These are phyloP conservation scores for Porodaedalea pini DNA, from an alignment of 1,284 basidiomycete species.

Conservation along the genomic window DNA sequence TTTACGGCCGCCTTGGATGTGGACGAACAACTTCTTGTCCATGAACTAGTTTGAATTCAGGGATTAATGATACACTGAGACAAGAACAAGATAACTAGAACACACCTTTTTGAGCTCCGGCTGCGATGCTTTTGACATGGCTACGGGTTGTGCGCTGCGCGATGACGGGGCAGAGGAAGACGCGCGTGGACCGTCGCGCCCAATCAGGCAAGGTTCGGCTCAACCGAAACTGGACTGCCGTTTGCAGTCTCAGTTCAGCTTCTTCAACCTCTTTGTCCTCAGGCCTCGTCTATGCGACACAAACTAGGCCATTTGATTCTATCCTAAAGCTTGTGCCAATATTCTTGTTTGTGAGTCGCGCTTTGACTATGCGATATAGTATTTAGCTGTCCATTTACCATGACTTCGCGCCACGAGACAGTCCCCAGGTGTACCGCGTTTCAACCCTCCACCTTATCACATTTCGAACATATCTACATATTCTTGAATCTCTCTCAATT, in stretches of 20 bases:
- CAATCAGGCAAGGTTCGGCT: background rate
- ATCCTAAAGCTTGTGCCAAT: background rate
- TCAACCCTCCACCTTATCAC: background rate
- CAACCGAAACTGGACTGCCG: background rate
- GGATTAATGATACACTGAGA: conserved; percentile 12
- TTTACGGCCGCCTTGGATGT: conserved; percentile 95
- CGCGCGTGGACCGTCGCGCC: background rate
- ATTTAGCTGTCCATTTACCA: background rate
- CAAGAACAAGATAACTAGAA: conserved; percentile 11
- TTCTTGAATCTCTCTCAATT: background rate
- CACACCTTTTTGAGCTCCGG: conserved; percentile 90
- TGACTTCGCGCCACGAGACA: background rate
- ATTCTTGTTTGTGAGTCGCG: conserved; percentile 10
- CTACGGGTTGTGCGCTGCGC: conserved; percentile 23
- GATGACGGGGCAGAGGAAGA: conserved; percentile 13
- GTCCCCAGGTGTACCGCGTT: background rate
- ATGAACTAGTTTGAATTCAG: conserved; percentile 71
- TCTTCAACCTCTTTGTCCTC: background rate
- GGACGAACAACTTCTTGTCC: conserved; percentile 95
- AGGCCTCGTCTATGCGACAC: background rate
- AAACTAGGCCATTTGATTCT: background rate
- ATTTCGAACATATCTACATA: background rate
- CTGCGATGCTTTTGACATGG: conserved; percentile 88
- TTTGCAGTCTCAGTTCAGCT: background rate
- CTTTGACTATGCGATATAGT: background rate